Percentiles rank a stretch among this genome's conserved stretches.
Evolutionary conservation across 345 rosid genomes (phyloP).

Genomic region (Cardiospermum halicacabum): DNA sequence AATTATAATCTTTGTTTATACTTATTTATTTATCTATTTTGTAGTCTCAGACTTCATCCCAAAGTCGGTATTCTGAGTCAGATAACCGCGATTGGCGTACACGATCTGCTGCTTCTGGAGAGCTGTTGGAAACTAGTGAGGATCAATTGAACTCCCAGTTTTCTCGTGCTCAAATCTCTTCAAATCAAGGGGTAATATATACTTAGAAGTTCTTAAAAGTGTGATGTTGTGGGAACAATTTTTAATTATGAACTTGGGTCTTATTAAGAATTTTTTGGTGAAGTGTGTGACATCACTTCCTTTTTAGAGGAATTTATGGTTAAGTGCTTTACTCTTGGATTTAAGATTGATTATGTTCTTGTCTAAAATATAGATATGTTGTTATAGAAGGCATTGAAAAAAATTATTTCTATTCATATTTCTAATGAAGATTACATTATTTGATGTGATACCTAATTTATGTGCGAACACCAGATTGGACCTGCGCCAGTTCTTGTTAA

Average conservation of each 20-base stretch:
- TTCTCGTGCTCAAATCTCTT: constrained; percentile 34
- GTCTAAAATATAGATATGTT: neutral
- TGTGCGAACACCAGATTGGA: constrained; percentile 47
- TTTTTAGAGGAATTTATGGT: neutral
- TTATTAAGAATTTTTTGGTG: neutral
- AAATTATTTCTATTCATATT: neutral
- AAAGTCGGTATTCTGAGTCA: constrained; percentile 47
- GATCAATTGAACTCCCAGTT: constrained; percentile 44
- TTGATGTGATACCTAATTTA: neutral
- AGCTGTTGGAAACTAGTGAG: constrained; percentile 34
- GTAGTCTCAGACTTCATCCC: constrained; percentile 36
- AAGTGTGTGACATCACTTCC: neutral
- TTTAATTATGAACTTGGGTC: neutral
- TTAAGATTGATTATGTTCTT: neutral
- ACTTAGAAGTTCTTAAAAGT: neutral
- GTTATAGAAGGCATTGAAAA: neutral
- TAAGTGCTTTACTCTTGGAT: neutral
- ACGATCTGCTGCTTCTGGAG: constrained; percentile 46
- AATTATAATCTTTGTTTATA: neutral
- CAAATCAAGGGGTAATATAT: constrained; percentile 49
- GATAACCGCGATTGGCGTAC: constrained; percentile 84
- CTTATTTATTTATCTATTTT: neutral
- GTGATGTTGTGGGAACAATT: neutral
- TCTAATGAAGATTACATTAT: constrained; percentile 7
- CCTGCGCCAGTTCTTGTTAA: constrained; percentile 52